phyloP scores from a whole-genome alignment of 2,329 filamentous ascomycete species.

The Alternaria incomplexa region DNA sequence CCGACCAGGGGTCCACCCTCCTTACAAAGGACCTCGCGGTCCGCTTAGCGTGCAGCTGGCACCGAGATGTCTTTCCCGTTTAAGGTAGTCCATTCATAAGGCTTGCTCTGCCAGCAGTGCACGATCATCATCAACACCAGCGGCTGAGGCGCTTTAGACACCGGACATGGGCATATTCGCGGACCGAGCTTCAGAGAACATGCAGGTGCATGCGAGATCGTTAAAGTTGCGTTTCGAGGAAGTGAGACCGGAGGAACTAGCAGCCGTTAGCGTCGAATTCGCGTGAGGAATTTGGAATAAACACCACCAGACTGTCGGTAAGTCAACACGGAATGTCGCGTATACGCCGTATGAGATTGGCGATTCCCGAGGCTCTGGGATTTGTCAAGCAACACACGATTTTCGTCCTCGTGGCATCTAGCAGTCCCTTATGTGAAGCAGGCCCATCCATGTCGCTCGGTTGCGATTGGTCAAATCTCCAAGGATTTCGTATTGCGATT shows the following conservation, averaged over 20 bases:
- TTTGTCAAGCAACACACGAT: constrained; percentile 26
- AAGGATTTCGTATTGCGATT: constrained; percentile 2
- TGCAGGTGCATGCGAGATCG: constrained; percentile 13
- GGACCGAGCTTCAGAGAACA: constrained; percentile 5
- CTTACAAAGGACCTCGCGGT: background rate
- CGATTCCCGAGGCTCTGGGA: constrained; percentile 2
- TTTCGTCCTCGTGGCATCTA: background rate
- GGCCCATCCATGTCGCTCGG: background rate
- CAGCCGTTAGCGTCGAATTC: constrained; percentile 25
- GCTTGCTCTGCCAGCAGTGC: background rate
- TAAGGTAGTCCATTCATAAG: background rate
- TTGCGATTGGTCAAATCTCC: background rate
- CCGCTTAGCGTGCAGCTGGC: background rate
- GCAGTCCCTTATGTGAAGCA: constrained; percentile 4
- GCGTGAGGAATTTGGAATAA: constrained; percentile 39
- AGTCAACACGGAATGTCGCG: constrained; percentile 4
- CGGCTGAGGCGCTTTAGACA: background rate
- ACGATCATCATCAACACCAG: background rate
- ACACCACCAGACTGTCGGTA: constrained; percentile 18
- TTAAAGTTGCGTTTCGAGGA: constrained; percentile 21
- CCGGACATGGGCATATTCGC: background rate
- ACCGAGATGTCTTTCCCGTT: background rate
- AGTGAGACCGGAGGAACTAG: constrained; percentile 9
- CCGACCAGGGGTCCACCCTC: background rate
- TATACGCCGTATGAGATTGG: constrained; percentile 2